Evolutionary conservation across 305 asterid genomes (phyloP).

Genomic region (Fraxinus platypoda): DNA sequence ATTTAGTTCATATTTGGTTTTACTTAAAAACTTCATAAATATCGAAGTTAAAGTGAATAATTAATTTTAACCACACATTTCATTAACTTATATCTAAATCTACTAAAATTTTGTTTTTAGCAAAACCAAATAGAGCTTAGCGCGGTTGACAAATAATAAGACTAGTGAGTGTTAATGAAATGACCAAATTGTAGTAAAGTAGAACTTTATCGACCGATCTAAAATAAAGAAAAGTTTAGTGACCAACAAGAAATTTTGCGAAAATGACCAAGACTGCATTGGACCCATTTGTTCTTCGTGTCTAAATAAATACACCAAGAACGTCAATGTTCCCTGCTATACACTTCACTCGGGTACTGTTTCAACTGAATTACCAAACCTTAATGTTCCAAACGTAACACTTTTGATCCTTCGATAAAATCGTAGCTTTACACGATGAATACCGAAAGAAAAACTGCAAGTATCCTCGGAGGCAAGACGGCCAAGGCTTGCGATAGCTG

Average conservation of each 20-base stretch:
- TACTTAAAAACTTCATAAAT: neutral
- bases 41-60: too few species aligned
- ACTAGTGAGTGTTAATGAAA: neutral
- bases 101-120: neutral
- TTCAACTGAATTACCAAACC: neutral
- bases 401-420: neutral
- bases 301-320: neutral
- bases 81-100: neutral
- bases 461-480: constrained; percentile 52
- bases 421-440: constrained; percentile 14
- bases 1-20: neutral
- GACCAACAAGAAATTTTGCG: neutral
- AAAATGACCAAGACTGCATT: neutral
- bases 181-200: neutral
- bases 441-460: constrained; percentile 42
- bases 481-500: constrained; percentile 81
- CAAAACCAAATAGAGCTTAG: neutral
- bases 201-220: neutral
- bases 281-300: neutral
- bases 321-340: neutral
- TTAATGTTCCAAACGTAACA: neutral
- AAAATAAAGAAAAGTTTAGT: neutral
- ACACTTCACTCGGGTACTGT: neutral
- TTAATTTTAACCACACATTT: too few species aligned
- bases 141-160: neutral